Evolutionary conservation across 1,139 yeast species (phyloP), one percentile per base, ranked within the genome.

Genomic region (Geotrichum bryndzae): DNA sequence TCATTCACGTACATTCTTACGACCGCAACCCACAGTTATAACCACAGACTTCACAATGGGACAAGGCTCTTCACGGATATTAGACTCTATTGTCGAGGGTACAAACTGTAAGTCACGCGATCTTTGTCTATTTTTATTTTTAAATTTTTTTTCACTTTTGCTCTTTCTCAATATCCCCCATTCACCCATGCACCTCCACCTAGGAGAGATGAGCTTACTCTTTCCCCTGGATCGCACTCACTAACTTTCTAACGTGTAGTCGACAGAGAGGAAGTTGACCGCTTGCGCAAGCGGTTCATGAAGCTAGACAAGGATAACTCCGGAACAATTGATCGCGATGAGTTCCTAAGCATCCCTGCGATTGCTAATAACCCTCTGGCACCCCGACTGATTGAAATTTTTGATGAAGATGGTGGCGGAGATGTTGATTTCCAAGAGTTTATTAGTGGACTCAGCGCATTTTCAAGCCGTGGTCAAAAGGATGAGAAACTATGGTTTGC

Each of bases 351-450:
- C 2, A 92, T 95, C 57, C 99, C 99, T 0, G 97, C 97, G 0
- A 90, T 95, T 33, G 84, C 91, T 7, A 82, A 87, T 51, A 95
- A 95, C 71, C 99, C 99, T 1, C 79, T 95, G 61, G 97, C 97
- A 0, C 79, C 85, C 15, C 80, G 99, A 64, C 83, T 95, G 65
- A 89, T 95, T 83, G 97, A 94, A 68, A 94, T 95, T 18, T 92
- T 95, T 73, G 99, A 95, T 73, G 87, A 85, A 64, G 97, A 95
- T 71, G 91, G 91, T 8, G 88, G 91, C 68, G 99, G 99, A 0
- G 88, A 88, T 65, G 90, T 95, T 55, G 99, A 95, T 73, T 94
- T 95, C 76, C 94, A 90, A 73, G 99, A 95, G 76, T 95, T 95
- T 73, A 89, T 95, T 59, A 80, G 88, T 1, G 97, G 97, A 1